Conservation (phyloP, 352 stramenopile genomes). For the Thraustochytrium sp. region DNA sequence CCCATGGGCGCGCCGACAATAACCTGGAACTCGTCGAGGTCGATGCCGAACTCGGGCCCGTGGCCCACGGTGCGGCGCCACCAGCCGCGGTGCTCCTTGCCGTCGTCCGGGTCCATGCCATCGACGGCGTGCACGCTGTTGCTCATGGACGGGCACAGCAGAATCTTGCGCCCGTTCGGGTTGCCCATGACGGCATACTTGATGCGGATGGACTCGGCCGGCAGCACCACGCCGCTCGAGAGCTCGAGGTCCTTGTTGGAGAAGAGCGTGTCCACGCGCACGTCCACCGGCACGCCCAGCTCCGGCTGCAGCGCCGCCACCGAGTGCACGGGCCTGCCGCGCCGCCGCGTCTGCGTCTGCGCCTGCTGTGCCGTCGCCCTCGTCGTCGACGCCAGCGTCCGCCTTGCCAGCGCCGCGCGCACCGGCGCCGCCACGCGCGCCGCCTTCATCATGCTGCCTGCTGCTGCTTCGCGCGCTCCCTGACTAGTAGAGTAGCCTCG, state of each 20-base stretch:
- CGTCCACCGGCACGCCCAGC: neutral
- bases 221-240: neutral
- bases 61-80: conserved; percentile 78
- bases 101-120: conserved; percentile 61
- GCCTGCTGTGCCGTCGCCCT: neutral
- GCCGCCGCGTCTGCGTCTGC: neutral
- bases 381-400: too few relatives aligned
- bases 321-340: neutral
- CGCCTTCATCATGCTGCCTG: too few relatives aligned
- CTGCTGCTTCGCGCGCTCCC: too few relatives aligned
- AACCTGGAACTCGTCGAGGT: conserved; percentile 65
- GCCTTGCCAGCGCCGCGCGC: too few relatives aligned
- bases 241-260: conserved; percentile 5
- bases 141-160: conserved; percentile 75
- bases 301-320: neutral
- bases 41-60: conserved; percentile 74
- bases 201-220: neutral
- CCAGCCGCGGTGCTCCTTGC: conserved; percentile 58
- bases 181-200: conserved; percentile 29
- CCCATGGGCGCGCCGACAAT: conserved; percentile 73
- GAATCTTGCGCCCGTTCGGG: conserved; percentile 61
- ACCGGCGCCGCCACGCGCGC: too few relatives aligned
- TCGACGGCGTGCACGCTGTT: conserved; percentile 72
- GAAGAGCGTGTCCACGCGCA: neutral
- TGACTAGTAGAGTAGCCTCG: too few relatives aligned